These are phyloP conservation scores for Cucumis variabilis DNA, from an alignment of 331 rosid species.

Conservation along the genomic window DNA sequence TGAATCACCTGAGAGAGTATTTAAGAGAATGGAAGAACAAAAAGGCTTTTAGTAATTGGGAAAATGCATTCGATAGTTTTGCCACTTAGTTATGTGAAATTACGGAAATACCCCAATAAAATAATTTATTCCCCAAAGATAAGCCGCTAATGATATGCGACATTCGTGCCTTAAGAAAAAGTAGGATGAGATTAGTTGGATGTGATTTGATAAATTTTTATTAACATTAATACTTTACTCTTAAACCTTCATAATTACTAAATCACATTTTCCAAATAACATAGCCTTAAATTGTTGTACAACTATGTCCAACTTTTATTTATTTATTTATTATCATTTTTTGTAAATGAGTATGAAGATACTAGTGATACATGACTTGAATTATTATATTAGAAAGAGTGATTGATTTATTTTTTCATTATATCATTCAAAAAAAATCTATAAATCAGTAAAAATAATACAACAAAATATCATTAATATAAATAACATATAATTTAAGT, in stretches of 20 bases:
- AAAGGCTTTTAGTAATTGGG: constrained; percentile 34
- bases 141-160: background rate
- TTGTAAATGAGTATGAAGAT: too few relatives aligned
- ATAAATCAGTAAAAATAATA: too few relatives aligned
- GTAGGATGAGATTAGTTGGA: background rate
- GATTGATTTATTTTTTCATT: too few relatives aligned
- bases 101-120: background rate
- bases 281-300: background rate
- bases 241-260: constrained; percentile 7
- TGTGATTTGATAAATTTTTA: background rate
- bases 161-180: background rate
- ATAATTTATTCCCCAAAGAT: background rate
- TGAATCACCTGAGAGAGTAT: constrained; percentile 33
- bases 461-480: too few relatives aligned
- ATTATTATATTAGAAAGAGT: background rate
- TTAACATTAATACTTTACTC: background rate
- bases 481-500: too few relatives aligned
- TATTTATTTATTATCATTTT: too few relatives aligned
- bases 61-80: constrained; percentile 48
- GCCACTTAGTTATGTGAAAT: background rate
- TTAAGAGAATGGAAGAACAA: constrained; percentile 28
- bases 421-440: too few relatives aligned
- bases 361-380: background rate
- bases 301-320: background rate
- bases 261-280: background rate